Percentiles rank a stretch among this genome's conserved stretches.
Conservation (phyloP, 345 rosid species). For the Eucalyptus sideroxylon region DNA sequence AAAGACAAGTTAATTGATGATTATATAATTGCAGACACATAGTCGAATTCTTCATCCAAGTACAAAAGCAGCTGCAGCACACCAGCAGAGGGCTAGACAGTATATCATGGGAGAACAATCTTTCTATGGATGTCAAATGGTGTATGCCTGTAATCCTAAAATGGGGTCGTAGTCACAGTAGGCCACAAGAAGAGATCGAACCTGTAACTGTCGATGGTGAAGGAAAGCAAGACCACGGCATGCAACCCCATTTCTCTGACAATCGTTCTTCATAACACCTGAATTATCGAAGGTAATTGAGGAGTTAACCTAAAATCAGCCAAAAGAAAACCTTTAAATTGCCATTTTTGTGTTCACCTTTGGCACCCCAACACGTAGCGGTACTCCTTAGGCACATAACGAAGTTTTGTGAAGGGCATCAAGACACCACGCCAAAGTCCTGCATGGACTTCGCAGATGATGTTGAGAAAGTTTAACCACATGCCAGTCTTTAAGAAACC, state of each 20-base stretch:
- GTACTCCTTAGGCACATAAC: constrained; percentile 23
- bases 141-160: neutral
- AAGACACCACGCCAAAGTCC: constrained; percentile 64
- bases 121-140: neutral
- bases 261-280: constrained; percentile 43
- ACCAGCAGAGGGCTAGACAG: neutral
- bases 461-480: constrained; percentile 50
- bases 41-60: neutral
- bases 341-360: constrained; percentile 21
- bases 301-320: neutral
- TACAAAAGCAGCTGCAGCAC: neutral
- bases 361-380: constrained; percentile 16
- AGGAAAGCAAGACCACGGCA: constrained; percentile 60
- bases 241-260: constrained; percentile 23
- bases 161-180: neutral
- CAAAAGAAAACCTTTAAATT: neutral
- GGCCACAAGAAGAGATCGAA: neutral
- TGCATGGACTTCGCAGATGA: constrained; percentile 38
- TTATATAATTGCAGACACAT: neutral
- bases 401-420: constrained; percentile 31
- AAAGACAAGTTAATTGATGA: neutral
- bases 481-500: constrained; percentile 32
- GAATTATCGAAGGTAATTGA: neutral
- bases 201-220: constrained; percentile 62
- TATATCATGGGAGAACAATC: neutral